These are phyloP conservation scores for Cynara cardunculus DNA, from an alignment of 129 eudicot genomes.

Conservation along the genomic window DNA sequence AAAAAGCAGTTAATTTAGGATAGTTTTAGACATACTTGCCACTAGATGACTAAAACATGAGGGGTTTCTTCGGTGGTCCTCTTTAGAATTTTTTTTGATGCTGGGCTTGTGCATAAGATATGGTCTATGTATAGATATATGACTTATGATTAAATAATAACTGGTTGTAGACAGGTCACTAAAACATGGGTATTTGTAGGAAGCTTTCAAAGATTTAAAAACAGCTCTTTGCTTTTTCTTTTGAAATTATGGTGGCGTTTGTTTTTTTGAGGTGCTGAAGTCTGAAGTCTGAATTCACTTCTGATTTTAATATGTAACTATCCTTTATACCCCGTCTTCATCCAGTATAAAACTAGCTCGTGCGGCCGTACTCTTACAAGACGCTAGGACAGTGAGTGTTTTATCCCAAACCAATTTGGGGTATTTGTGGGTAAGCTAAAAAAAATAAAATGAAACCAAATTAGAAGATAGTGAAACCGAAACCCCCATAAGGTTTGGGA, in stretches of 20 bases:
- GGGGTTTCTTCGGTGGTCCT: background rate
- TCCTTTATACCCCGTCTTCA: background rate
- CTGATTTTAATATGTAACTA: too few species aligned
- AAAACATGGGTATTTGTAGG: background rate
- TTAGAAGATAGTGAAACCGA: too few species aligned
- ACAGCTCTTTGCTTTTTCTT: background rate
- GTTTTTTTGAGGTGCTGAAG: too few species aligned
- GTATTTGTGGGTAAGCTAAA: background rate
- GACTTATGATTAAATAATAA: background rate
- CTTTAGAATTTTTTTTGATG: background rate
- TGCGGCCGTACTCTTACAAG: background rate
- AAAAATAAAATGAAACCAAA: too few species aligned
- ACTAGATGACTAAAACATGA: background rate
- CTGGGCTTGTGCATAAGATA: slow-evolving; percentile 3
- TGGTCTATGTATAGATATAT: background rate
- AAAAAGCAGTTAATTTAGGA: background rate
- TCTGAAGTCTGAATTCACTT: too few species aligned
- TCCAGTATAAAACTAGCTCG: background rate
- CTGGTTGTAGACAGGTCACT: background rate
- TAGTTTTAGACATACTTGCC: background rate
- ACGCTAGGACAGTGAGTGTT: background rate
- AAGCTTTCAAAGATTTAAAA: background rate
- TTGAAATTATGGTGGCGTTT: too few species aligned
- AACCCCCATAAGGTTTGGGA: background rate
- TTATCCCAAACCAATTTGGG: background rate